phyloP scores from a whole-genome alignment of 768 basidiomycete species.

The Leucocoprinus birnbaumii region DNA sequence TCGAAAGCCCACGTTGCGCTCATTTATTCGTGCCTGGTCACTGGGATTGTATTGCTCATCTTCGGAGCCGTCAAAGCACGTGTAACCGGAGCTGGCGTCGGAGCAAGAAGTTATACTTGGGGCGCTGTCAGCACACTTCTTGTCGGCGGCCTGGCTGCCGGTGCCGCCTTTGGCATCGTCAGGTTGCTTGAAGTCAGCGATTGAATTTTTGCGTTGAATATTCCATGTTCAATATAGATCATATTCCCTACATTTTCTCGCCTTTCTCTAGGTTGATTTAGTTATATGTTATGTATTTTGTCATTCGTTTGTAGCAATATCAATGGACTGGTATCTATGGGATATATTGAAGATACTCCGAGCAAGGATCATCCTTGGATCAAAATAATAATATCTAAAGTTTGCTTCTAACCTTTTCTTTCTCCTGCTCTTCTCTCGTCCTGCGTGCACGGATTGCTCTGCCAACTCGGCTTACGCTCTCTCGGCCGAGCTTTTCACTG shows the following conservation, averaged over 20 bases:
- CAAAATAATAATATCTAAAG: background rate
- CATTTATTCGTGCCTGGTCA: slow-evolving; percentile 75
- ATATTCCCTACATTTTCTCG: no score
- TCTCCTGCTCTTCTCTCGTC: slow-evolving; percentile 25
- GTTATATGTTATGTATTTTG: no score
- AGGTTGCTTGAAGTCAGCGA: slow-evolving; percentile 38
- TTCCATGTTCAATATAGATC: background rate
- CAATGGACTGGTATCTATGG: background rate
- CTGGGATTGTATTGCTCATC: slow-evolving; percentile 80
- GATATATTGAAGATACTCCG: slow-evolving; percentile 1
- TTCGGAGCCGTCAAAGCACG: slow-evolving; percentile 92
- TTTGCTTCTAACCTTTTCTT: slow-evolving; percentile 12
- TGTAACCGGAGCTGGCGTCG: slow-evolving; percentile 76
- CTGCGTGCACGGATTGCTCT: slow-evolving; percentile 61
- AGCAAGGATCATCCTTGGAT: background rate
- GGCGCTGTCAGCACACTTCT: slow-evolving; percentile 84
- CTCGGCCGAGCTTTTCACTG: slow-evolving; percentile 57
- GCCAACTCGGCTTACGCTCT: slow-evolving; percentile 76
- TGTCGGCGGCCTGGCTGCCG: slow-evolving; percentile 90
- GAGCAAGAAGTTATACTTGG: slow-evolving; percentile 71
- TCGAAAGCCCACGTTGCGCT: slow-evolving; percentile 63
- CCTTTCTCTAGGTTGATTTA: no score
- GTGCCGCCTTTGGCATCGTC: slow-evolving; percentile 55
- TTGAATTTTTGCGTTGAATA: background rate
- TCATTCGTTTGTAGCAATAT: background rate